Evolutionary conservation across 2,329 filamentous ascomycete genomes (phyloP).

Genomic region (Plenodomus tracheiphilus): DNA sequence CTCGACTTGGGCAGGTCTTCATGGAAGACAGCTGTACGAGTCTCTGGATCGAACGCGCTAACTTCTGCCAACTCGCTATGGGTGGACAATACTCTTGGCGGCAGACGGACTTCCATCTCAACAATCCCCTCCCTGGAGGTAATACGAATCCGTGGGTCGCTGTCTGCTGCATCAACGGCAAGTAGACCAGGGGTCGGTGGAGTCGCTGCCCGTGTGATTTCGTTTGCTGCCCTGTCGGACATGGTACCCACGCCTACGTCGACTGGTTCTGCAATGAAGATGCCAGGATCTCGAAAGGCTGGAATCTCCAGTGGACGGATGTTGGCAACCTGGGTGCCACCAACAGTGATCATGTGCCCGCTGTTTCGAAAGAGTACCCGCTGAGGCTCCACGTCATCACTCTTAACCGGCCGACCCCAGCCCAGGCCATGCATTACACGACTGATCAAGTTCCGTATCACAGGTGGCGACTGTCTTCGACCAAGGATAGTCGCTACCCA

Average conservation of each 20-base stretch:
- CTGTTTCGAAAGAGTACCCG: not conserved
- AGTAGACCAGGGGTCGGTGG: conserved; percentile 18
- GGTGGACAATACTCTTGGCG: conserved; percentile 35
- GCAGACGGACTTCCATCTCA: conserved; percentile 45
- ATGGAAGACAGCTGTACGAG: conserved; percentile 6
- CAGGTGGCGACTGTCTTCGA: conserved; percentile 22
- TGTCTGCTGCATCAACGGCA: conserved; percentile 9
- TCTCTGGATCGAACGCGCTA: conserved; percentile 9
- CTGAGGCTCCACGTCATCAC: not conserved
- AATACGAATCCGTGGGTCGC: conserved; percentile 44
- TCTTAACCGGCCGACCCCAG: conserved; percentile 20
- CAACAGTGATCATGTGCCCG: conserved; percentile 21
- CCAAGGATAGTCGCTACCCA: conserved; percentile 27
- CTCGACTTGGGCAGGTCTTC: conserved; percentile 3
- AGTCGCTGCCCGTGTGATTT: conserved; percentile 21
- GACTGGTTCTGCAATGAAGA: conserved; percentile 2
- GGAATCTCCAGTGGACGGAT: conserved; percentile 28
- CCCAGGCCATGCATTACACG: conserved; percentile 28
- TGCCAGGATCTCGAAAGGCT: conserved; percentile 8
- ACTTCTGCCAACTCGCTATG: conserved; percentile 29
- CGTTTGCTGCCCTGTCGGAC: conserved; percentile 12
- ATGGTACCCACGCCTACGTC: conserved; percentile 10
- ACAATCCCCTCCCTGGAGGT: conserved; percentile 44
- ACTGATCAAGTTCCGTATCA: conserved; percentile 26
- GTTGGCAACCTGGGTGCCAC: conserved; percentile 24